phyloP scores from a whole-genome alignment of 83 land plant species.

The Isoetes engelmannii region DNA sequence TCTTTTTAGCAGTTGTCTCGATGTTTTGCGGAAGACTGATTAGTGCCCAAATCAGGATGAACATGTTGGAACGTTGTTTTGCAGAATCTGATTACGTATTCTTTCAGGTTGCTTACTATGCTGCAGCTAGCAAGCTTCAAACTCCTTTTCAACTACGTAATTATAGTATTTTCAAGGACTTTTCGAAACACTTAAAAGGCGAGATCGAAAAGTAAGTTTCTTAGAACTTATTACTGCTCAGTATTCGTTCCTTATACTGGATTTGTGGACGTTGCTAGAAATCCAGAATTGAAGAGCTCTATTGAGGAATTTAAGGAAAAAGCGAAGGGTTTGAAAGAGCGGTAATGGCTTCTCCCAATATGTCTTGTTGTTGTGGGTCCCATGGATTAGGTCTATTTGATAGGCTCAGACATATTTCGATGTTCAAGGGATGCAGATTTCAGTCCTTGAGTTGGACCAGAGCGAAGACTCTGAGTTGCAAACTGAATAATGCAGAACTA shows the following conservation, averaged over 20 bases:
- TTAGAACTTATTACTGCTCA: background rate
- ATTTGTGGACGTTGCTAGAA: conserved; percentile 18
- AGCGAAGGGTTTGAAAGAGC: conserved; percentile 26
- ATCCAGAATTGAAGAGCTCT: conserved; percentile 47
- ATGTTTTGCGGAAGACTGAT: no score
- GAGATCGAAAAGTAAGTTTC: conserved; percentile 52
- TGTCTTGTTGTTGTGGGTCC: background rate
- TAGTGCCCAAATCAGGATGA: no score
- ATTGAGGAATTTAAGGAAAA: conserved; percentile 53
- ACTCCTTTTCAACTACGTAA: background rate
- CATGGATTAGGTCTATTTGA: conserved; percentile 4
- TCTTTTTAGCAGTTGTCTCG: no score
- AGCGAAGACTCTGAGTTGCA: conserved; percentile 41
- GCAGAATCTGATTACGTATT: no score
- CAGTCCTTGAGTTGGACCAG: conserved; percentile 10
- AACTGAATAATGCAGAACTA: conserved; percentile 70
- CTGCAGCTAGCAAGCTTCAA: no score
- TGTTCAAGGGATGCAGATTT: conserved; percentile 34
- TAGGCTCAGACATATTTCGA: conserved; percentile 56
- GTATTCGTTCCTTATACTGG: background rate
- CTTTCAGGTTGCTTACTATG: no score
- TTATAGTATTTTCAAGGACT: conserved; percentile 56
- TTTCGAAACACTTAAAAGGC: conserved; percentile 57
- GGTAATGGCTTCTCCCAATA: conserved; percentile 8
- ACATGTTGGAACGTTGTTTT: no score